These are phyloP conservation scores for Antrodiella citrinella DNA, from an alignment of 768 basidiomycete genomes.

Conservation along the genomic window DNA sequence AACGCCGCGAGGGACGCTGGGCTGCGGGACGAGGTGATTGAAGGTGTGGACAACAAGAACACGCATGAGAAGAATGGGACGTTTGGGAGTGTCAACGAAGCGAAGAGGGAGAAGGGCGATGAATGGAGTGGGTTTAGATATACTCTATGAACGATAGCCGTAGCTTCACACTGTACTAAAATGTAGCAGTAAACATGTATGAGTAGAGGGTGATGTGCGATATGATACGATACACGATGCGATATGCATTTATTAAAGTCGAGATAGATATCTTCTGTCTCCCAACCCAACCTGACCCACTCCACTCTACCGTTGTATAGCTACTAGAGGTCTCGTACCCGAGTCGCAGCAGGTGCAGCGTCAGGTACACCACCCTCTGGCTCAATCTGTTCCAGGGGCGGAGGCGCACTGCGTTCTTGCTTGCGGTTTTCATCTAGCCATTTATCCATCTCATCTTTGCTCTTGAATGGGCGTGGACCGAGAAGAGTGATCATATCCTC, in stretches of 20 bases:
- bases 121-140: slow-evolving; percentile 75
- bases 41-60: slow-evolving; percentile 34
- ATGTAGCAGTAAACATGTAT: background rate
- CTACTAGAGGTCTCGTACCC: slow-evolving; percentile 16
- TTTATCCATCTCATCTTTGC: slow-evolving; percentile 91
- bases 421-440: slow-evolving; percentile 81
- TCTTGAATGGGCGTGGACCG: slow-evolving; percentile 76
- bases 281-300: background rate
- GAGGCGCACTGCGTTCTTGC: slow-evolving; percentile 52
- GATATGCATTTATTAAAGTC: background rate
- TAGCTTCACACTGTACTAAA: background rate
- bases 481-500: slow-evolving; percentile 84
- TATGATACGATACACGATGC: slow-evolving; percentile 1
- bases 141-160: slow-evolving; percentile 29
- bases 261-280: background rate
- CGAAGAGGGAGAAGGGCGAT: slow-evolving; percentile 57
- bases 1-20: slow-evolving; percentile 58
- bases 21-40: slow-evolving; percentile 59
- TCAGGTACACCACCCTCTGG: slow-evolving; percentile 23
- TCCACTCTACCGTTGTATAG: background rate
- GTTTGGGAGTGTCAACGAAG: slow-evolving; percentile 46
- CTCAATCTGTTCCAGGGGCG: slow-evolving; percentile 46
- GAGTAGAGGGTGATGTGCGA: background rate
- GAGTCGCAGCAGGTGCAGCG: slow-evolving; percentile 42
- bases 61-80: slow-evolving; percentile 44